Conservation (phyloP, 257 asterid genomes). For the Ehretia macrophylla region DNA sequence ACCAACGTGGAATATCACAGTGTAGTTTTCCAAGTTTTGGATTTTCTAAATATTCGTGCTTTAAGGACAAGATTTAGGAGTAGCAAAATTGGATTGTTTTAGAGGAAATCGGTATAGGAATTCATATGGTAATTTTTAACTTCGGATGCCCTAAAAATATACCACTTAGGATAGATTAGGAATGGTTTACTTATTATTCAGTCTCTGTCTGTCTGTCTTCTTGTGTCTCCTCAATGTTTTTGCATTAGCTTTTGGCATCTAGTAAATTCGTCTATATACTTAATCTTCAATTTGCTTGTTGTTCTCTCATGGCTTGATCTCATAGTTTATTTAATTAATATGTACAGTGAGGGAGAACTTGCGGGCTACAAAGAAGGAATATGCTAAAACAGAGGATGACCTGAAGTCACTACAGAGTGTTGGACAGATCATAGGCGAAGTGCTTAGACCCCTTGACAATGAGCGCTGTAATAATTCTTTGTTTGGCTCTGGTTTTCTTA, state of each 20-base stretch:
- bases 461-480: constrained; percentile 67
- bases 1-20: no score
- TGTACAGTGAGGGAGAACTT: constrained; percentile 63
- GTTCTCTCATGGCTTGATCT: neutral
- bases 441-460: constrained; percentile 89
- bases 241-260: neutral
- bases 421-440: constrained; percentile 99
- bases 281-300: neutral
- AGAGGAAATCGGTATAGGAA: no score
- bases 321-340: neutral
- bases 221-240: no score
- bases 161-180: no score
- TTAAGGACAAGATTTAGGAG: no score
- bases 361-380: constrained; percentile 77
- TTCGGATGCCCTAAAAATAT: no score
- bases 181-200: no score
- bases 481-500: constrained; percentile 4
- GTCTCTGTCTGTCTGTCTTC: no score
- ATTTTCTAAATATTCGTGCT: no score
- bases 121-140: no score
- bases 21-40: no score
- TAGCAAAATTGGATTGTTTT: no score
- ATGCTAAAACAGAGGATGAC: constrained; percentile 91
- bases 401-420: constrained; percentile 96
- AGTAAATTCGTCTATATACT: neutral